Conservation (phyloP, 2,329 filamentous ascomycete genomes). For the Ambrosiella xylebori region DNA sequence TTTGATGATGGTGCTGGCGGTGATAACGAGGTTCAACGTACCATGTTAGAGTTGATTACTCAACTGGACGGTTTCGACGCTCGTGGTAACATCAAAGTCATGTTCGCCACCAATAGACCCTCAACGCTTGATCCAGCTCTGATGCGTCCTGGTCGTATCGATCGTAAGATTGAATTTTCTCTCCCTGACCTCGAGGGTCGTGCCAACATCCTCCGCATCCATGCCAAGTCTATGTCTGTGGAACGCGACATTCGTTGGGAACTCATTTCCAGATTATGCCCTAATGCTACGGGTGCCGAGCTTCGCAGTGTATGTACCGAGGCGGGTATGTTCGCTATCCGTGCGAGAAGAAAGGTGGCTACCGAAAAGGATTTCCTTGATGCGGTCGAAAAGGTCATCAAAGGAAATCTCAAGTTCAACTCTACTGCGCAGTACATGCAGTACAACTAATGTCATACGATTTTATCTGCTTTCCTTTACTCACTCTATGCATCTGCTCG, state of each 20-base stretch:
- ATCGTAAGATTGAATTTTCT: slow-evolving; percentile 97
- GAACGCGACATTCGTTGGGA: slow-evolving; percentile 99
- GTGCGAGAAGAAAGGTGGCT: slow-evolving; percentile 86
- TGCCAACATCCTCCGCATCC: slow-evolving; percentile 93
- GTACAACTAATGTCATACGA: slow-evolving; percentile 60
- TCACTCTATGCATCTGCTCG: background rate
- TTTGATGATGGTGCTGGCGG: slow-evolving; percentile 94
- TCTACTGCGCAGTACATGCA: slow-evolving; percentile 96
- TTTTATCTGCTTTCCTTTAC: slow-evolving; percentile 1
- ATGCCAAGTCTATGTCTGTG: slow-evolving; percentile 99
- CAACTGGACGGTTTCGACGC: slow-evolving; percentile 94
- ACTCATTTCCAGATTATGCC: slow-evolving; percentile 89
- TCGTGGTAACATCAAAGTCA: slow-evolving; percentile 96
- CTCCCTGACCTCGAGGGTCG: slow-evolving; percentile 92
- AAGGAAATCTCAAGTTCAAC: slow-evolving; percentile 98
- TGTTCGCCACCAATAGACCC: slow-evolving; percentile 96
- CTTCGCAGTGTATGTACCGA: slow-evolving; percentile 93
- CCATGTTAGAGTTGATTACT: slow-evolving; percentile 94
- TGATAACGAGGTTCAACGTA: slow-evolving; percentile 94
- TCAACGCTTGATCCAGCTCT: slow-evolving; percentile 91
- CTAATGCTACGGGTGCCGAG: slow-evolving; percentile 93
- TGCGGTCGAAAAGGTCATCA: slow-evolving; percentile 98
- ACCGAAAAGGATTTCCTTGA: slow-evolving; percentile 98
- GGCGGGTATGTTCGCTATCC: slow-evolving; percentile 95
- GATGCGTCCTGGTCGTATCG: slow-evolving; percentile 93